Evolutionary conservation across 805 yeast genomes (phyloP).

Genomic region (Candida parachauliodes): DNA sequence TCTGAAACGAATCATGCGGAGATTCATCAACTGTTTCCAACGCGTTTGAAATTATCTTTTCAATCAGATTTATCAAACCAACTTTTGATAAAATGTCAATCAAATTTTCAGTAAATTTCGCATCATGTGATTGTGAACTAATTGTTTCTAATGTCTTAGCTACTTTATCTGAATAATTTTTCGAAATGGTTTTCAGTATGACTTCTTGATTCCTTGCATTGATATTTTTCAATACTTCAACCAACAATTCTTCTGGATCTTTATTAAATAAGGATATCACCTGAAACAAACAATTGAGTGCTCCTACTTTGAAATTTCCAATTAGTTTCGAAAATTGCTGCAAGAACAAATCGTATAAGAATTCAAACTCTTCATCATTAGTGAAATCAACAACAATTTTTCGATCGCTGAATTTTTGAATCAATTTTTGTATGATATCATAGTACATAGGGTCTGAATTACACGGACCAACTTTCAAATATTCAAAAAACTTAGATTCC

Average conservation of each 20-base stretch:
- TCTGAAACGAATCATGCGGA: constrained; percentile 9
- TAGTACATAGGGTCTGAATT: constrained; percentile 53
- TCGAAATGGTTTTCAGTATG: background rate
- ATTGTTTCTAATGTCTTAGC: background rate
- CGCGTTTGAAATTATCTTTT: constrained; percentile 8
- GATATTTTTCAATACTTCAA: background rate
- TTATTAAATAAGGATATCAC: background rate
- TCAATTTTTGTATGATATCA: constrained; percentile 19
- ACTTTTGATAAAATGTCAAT: constrained; percentile 7
- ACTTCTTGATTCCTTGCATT: background rate
- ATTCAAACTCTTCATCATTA: constrained; percentile 7
- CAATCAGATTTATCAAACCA: constrained; percentile 5
- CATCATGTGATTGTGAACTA: background rate
- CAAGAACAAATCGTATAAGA: constrained; percentile 1
- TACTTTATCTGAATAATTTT: background rate
- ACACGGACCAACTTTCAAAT: constrained; percentile 52
- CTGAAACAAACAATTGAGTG: constrained; percentile 5
- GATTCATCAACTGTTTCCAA: constrained; percentile 2
- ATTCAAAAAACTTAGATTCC: constrained; percentile 42
- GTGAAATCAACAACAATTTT: constrained; percentile 7
- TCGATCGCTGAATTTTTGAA: constrained; percentile 9
- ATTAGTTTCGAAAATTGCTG: constrained; percentile 5
- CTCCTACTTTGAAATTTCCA: constrained; percentile 6
- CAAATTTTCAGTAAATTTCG: background rate
- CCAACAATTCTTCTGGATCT: background rate